Base-by-base conservation (phyloP, 2,329 filamentous ascomycete genomes). In the Aspergillus pseudoviridinutans region DNA sequence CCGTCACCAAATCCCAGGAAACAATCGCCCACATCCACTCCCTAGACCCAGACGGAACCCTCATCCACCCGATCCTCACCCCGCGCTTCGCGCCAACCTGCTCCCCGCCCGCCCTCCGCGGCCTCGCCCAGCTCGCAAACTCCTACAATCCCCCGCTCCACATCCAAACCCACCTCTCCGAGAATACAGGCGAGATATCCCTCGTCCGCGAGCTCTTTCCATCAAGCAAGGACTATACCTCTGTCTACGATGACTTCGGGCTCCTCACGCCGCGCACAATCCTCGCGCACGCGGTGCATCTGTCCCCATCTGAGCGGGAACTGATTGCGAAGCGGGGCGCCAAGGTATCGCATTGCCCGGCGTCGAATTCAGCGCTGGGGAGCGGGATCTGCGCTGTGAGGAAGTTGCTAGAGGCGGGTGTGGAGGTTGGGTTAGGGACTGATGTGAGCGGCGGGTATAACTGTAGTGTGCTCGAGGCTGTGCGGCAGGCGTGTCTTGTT, bases 361-460 rank as follows among this genome's bases (percentile, higher is more conserved):
- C 88, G 55, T 91, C 87, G 65, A 99, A 99, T 74, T 87, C 86
- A 5, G 86, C 90, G 0, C 80, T 99, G 51, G 90, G 90, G 1
- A 91, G 86, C 29, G 94, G 94, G 0, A 82, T 87, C 51, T 90
- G 90, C 8, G 85, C 84, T 3, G 87, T 99, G 1, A 82, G 93
- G 20, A 83, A 83, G 74, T 72, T 96, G 64, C 80, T 96, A 53
- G 83, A 91, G 24, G 81, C 82, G 53, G 91, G 90, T 0, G 81
- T 97, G 49, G 85, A 84, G 0, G 86, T 97, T 5, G 93, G 94
- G 0, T 77, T 99, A 0, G 94, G 94, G 0, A 97, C 93, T 0
- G 94, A 99, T 72, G 86, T 97, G 57, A 90, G 86, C 65, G 94
- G 93, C 2, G 94, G 94, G 0, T 97, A 93, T 71, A 90, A 86